Conservation (phyloP, 257 asterid genomes). For the Ocimum tenuiflorum region DNA sequence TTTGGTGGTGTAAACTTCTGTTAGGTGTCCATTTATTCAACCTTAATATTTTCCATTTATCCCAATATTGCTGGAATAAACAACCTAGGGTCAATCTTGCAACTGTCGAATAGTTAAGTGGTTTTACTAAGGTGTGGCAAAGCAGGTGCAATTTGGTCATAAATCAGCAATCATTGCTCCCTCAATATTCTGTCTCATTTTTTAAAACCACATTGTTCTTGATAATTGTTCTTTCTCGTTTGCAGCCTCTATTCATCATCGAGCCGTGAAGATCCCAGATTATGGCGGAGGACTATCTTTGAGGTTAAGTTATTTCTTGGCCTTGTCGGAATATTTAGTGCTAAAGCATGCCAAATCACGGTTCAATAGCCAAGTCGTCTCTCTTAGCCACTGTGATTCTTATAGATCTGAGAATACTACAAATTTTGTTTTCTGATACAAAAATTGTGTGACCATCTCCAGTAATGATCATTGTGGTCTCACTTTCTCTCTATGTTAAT, state of each 20-base stretch:
- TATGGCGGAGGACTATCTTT: not conserved
- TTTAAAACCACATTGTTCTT: too few relatives aligned
- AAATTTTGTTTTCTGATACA: too few relatives aligned
- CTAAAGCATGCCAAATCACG: not conserved
- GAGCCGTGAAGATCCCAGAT: constrained; percentile 41
- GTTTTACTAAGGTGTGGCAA: too few relatives aligned
- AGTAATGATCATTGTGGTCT: too few relatives aligned
- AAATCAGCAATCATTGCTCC: not conserved
- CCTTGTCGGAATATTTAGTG: not conserved
- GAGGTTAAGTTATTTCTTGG: constrained; percentile 13
- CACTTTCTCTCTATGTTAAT: too few relatives aligned
- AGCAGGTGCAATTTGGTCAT: not conserved
- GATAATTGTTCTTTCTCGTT: not conserved
- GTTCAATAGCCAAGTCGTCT: not conserved
- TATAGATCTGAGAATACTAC: too few relatives aligned
- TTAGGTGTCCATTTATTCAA: not conserved
- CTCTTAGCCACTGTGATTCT: not conserved
- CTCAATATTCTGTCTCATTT: not conserved
- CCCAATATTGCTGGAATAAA: not conserved
- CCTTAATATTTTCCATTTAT: not conserved
- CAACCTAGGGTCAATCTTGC: too few relatives aligned
- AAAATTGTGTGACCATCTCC: too few relatives aligned
- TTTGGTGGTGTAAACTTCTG: not conserved
- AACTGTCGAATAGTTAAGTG: too few relatives aligned
- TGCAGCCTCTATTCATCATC: constrained; percentile 50